These are phyloP conservation scores for Diplogelasinospora grovesii DNA, from an alignment of 495 filamentous ascomycete genomes.

Conservation along the genomic window DNA sequence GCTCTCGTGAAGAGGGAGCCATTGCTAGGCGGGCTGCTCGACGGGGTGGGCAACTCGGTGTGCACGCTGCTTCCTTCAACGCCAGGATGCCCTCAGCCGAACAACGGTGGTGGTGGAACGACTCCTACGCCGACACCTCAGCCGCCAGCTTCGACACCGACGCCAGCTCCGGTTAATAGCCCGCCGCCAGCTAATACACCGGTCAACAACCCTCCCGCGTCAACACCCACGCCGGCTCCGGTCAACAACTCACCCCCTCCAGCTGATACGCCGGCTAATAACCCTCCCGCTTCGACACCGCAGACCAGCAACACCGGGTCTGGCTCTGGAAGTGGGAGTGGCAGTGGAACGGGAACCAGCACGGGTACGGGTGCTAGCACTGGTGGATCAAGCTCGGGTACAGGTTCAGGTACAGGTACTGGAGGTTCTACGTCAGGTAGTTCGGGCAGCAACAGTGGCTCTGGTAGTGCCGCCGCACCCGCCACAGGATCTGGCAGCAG, in stretches of 20 bases:
- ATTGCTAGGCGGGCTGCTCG: too few relatives aligned
- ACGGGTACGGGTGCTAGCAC: conserved; percentile 1
- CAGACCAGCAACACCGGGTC: neutral
- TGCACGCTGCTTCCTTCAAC: neutral
- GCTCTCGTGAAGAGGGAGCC: too few relatives aligned
- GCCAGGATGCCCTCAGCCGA: neutral
- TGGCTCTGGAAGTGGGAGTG: conserved; percentile 3
- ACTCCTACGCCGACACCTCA: conserved; percentile 1
- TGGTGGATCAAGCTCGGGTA: conserved; percentile 7
- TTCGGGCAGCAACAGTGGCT: too few relatives aligned
- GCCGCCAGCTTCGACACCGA: conserved; percentile 2
- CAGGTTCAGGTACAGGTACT: neutral
- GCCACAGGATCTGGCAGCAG: neutral
- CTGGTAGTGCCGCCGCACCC: neutral
- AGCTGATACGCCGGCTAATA: neutral
- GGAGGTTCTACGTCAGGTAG: neutral
- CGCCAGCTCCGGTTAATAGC: neutral
- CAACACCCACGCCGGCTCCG: neutral
- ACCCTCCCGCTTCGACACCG: neutral
- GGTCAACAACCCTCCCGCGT: neutral
- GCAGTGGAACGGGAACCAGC: conserved; percentile 2
- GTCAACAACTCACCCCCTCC: neutral
- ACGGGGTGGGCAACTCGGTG: neutral
- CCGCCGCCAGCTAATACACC: neutral
- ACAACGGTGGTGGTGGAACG: neutral